phyloP scores from a whole-genome alignment of 2,329 filamentous ascomycete species.

The Aspergillus melleus region DNA sequence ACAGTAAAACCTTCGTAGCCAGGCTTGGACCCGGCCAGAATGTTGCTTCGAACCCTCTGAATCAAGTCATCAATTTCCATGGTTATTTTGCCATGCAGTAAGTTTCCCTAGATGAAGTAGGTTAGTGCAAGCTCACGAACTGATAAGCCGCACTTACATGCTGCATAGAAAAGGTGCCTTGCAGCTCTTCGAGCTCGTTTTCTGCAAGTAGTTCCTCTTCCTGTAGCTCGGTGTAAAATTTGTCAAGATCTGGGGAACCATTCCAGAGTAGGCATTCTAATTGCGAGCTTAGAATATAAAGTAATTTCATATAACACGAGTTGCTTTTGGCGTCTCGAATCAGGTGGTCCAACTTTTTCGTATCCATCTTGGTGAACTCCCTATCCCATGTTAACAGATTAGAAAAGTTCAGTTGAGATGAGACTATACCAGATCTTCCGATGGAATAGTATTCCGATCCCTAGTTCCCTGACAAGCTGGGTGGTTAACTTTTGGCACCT shows the following conservation, averaged over 20 bases:
- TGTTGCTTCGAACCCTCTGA: slow-evolving; percentile 1
- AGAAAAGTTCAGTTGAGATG: slow-evolving; percentile 2
- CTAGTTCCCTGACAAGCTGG: slow-evolving; percentile 12
- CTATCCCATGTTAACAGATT: slow-evolving; percentile 7
- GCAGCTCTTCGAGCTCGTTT: neutral
- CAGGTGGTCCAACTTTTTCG: slow-evolving; percentile 6
- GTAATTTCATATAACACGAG: slow-evolving; percentile 20
- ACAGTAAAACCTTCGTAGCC: slow-evolving; percentile 9
- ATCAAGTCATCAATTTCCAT: slow-evolving; percentile 2
- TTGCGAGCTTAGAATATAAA: slow-evolving; percentile 21
- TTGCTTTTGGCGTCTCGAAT: slow-evolving; percentile 15
- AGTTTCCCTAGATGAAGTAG: neutral
- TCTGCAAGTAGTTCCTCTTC: neutral
- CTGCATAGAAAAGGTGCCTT: neutral
- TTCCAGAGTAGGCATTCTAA: slow-evolving; percentile 15
- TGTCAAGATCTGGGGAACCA: slow-evolving; percentile 17
- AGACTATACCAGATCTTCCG: slow-evolving; percentile 12
- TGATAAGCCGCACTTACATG: slow-evolving; percentile 1
- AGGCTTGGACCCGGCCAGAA: neutral
- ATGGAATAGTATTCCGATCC: slow-evolving; percentile 9
- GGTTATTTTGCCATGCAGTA: neutral
- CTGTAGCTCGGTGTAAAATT: slow-evolving; percentile 3
- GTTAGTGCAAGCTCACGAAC: neutral
- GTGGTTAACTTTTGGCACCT: slow-evolving; percentile 9
- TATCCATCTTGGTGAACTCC: slow-evolving; percentile 12